Evolutionary conservation across 2,329 filamentous ascomycete genomes (phyloP).

Genomic region (Penicillium brevicompactum): DNA sequence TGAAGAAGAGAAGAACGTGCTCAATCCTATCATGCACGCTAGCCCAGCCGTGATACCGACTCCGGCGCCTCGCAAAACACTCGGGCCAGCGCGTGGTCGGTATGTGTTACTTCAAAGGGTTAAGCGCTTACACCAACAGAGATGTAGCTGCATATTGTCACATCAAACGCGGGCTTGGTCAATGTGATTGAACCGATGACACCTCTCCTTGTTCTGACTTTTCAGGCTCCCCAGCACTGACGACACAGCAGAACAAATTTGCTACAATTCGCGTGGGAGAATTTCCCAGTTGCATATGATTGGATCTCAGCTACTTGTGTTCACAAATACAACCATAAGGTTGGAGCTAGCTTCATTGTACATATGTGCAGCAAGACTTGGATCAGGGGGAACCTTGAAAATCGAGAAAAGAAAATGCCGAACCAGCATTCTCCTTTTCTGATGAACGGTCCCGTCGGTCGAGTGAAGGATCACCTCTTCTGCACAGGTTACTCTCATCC

Average conservation of each 20-base stretch:
- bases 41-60: neutral
- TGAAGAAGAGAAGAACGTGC: constrained; percentile 10
- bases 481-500: too few relatives aligned
- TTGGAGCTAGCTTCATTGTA: neutral
- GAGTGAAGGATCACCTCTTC: neutral
- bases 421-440: too few relatives aligned
- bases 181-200: constrained; percentile 2
- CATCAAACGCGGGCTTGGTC: constrained; percentile 2
- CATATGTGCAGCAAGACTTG: neutral
- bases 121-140: constrained; percentile 8
- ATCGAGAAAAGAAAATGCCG: too few relatives aligned
- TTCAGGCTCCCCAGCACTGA: neutral
- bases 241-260: neutral
- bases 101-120: constrained; percentile 15
- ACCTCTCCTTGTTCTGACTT: neutral
- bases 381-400: neutral
- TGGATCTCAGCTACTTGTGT: neutral
- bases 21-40: constrained; percentile 5
- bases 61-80: constrained; percentile 13
- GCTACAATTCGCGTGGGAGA: neutral
- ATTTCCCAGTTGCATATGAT: neutral
- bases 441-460: neutral
- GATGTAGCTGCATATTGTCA: constrained; percentile 8
- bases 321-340: neutral
- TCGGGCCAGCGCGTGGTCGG: constrained; percentile 19